Evolutionary conservation across 2,329 filamentous ascomycete genomes (phyloP), one percentile per base, ranked within the genome.

Genomic region (Dothiorella sarmentorum): DNA sequence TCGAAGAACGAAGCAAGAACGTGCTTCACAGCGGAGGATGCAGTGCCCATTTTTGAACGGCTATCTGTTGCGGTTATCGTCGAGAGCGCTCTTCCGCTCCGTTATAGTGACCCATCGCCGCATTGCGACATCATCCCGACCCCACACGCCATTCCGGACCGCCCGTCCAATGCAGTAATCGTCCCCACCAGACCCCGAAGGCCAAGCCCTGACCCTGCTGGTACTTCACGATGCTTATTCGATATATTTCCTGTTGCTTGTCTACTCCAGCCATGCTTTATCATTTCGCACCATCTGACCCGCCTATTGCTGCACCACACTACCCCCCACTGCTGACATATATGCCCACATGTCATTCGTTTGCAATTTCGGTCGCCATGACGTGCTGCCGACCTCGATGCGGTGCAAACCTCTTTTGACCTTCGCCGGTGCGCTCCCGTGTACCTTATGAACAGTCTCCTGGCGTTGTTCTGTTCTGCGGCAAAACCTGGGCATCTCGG

Each of bases 71-170:
- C 24, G 35, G 33, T 29, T 26, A 35, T 20, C 29, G 35, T 40
- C 17, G 35, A 20, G n/a, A 27, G 29, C n/a, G 35, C 24, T 3
- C 49, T 29, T 13, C 35, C n/a, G 20, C 49, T 40, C 24, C 35
- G 17, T 53, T 53, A 40, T 31, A 53, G 33, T 38, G 22, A 42
- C 35, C 31, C 22, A 11, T 17, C 24, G 49, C 33, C 24, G 49
- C 49, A 53, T 53, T 53, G 49, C 49, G 49, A 53, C 49, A 53
- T 53, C 35, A 53, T 53, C 49, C 49, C 49, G 35, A 18, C 49
- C 49, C 22, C 49, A 53, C 29, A 29, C 49, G 49, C 49, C 35
- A 53, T 53, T 38, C 24, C 35, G 31, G 35, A 42, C 49, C 17
- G 20, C 31, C 5, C 35, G 24, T 53, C 4, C 31, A 22, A 40